Evolutionary conservation across 2,329 filamentous ascomycete species (phyloP), one percentile per base, ranked within the genome.

Genomic region (Tolypocladium ophioglossoides): DNA sequence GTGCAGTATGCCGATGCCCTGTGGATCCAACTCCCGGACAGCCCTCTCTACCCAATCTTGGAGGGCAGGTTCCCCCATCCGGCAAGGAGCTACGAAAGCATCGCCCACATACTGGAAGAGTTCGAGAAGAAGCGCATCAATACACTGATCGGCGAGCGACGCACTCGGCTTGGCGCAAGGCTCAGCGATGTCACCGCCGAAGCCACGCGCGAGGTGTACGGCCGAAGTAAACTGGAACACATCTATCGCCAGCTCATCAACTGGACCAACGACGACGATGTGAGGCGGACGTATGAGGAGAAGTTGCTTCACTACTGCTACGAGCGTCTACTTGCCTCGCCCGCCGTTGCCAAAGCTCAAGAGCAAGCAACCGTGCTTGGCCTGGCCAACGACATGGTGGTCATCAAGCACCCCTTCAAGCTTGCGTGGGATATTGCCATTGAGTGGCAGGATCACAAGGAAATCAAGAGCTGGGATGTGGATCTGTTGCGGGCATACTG

Each of bases 121-220:
- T 89, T 94, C 57, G 94, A 99, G 70, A 91, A 87, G 65, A 87
- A 92, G 66, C 85, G 83, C 35, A 92, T 96, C 68, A 96, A 96
- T 66, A 88, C 82, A 4, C 82, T 96, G 55, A 95, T 99, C 60
- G 90, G 86, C 35, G 91, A 96, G 70, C 83, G 94, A 46, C 81
- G 91, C 58, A 96, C 91, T 1, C 81, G 94, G 39, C 78, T 99
- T 3, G 94, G 94, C 44, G 91, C 91, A 11, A 87, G 83, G 48
- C 78, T 96, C 54, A 85, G 82, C 41, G 86, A 94, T 57, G 92
- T 97, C 24, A 96, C 88, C 0, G 68, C 82, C 2, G 89, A 96
- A 57, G 94, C 95, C 50, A 96, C 92, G 68, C 79, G 85, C 38
- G 94, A 99, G 68, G 85, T 96, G 1, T 85, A 89, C 59, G 75